Conservation (phyloP, 352 stramenopile genomes). For the Aphanomyces astaci region DNA sequence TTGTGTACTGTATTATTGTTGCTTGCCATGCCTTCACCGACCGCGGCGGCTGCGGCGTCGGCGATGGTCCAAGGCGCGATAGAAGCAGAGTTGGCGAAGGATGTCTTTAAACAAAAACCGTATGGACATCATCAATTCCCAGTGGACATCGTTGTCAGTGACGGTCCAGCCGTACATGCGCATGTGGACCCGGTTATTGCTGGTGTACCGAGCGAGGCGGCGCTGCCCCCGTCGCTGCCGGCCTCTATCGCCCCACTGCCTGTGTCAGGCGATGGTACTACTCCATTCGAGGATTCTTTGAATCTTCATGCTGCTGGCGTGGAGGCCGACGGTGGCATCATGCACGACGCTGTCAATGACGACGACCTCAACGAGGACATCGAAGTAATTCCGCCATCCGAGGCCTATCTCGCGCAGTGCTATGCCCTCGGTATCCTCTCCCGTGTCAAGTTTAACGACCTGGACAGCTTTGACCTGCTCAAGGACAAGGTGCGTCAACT, state of each 20-base stretch:
- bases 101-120: neutral
- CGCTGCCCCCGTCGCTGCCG: too few relatives aligned
- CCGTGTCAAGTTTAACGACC: neutral
- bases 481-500: constrained; percentile 21
- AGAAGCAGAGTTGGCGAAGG: neutral
- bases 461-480: neutral
- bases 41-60: neutral
- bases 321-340: neutral
- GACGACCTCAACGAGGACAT: neutral
- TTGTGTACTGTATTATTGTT: neutral
- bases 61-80: neutral
- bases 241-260: neutral
- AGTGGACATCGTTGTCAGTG: neutral
- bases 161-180: neutral
- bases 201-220: neutral
- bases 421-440: constrained; percentile 7
- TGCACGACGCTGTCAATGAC: neutral
- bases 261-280: neutral
- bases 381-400: neutral
- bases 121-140: neutral
- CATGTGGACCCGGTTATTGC: neutral
- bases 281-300: neutral
- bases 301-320: neutral
- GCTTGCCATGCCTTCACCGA: neutral
- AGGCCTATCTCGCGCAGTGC: neutral